Evolutionary conservation across 176 grass and related monocot genomes (phyloP).

Genomic region (Bromus sterilis): DNA sequence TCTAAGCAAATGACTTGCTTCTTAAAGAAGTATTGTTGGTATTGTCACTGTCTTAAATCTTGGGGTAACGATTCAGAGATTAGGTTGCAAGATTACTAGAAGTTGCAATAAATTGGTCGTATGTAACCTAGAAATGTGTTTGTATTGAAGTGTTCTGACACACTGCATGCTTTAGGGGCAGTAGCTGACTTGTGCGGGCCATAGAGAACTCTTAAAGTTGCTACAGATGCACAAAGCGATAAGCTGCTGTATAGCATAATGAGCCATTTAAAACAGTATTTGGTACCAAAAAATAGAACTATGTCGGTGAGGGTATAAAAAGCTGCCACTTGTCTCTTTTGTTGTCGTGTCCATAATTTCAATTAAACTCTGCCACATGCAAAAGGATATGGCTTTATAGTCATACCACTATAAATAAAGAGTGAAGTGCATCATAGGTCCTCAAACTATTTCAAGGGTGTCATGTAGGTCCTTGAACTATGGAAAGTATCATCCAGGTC

Average conservation of each 20-base stretch:
- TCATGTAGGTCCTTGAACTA: too few species aligned
- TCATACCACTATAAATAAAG: background rate
- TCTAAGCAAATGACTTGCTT: background rate
- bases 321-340: background rate
- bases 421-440: too few species aligned
- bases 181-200: background rate
- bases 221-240: background rate
- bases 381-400: background rate
- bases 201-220: background rate
- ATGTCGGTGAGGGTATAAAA: background rate
- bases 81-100: background rate
- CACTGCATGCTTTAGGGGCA: background rate
- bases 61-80: background rate
- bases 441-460: too few species aligned
- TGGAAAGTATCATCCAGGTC: too few species aligned
- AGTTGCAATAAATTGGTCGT: background rate
- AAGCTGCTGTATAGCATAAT: background rate
- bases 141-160: background rate
- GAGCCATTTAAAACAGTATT: background rate
- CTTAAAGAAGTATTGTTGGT: background rate
- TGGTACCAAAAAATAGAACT: background rate
- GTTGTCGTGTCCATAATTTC: background rate
- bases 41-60: conserved; percentile 4
- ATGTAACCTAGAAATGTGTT: background rate
- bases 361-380: background rate